These are phyloP conservation scores for Xylaria sp. DNA, from an alignment of 2,329 filamentous ascomycete species.

Conservation along the genomic window DNA sequence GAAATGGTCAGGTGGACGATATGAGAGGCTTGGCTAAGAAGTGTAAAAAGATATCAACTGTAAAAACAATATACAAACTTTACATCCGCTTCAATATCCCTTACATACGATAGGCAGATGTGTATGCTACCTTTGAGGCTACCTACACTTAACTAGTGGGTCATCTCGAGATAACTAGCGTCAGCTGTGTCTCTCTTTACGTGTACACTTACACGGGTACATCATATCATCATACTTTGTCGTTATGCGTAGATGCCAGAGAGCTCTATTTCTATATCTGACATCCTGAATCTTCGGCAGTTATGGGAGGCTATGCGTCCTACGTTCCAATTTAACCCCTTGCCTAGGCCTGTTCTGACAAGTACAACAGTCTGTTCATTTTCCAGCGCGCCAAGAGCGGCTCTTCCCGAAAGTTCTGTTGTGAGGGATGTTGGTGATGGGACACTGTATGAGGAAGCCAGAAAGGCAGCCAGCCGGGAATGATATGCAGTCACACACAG, in stretches of 20 bases:
- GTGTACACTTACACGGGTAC: background rate
- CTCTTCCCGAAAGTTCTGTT: slow-evolving; percentile 42
- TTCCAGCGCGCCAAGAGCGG: slow-evolving; percentile 42
- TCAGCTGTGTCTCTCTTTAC: background rate
- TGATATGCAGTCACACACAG: slow-evolving; percentile 50
- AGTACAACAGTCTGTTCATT: slow-evolving; percentile 13
- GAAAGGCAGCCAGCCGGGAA: slow-evolving; percentile 17
- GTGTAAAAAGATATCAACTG: too few species aligned
- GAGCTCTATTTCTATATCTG: slow-evolving; percentile 7
- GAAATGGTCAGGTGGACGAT: background rate
- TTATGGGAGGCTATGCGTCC: background rate
- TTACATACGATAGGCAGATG: background rate
- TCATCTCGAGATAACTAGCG: slow-evolving; percentile 1
- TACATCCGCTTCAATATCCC: background rate
- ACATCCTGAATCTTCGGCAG: slow-evolving; percentile 13
- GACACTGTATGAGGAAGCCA: slow-evolving; percentile 21
- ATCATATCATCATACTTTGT: background rate
- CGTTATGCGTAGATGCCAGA: background rate
- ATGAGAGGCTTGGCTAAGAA: too few species aligned
- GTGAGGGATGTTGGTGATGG: background rate
- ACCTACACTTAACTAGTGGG: slow-evolving; percentile 2
- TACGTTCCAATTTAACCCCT: slow-evolving; percentile 6
- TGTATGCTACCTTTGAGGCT: slow-evolving; percentile 10
- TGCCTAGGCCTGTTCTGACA: slow-evolving; percentile 9
- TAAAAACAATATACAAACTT: too few species aligned